Base-by-base conservation (phyloP, 306 rosid species). In the Gillenia trifoliata region DNA sequence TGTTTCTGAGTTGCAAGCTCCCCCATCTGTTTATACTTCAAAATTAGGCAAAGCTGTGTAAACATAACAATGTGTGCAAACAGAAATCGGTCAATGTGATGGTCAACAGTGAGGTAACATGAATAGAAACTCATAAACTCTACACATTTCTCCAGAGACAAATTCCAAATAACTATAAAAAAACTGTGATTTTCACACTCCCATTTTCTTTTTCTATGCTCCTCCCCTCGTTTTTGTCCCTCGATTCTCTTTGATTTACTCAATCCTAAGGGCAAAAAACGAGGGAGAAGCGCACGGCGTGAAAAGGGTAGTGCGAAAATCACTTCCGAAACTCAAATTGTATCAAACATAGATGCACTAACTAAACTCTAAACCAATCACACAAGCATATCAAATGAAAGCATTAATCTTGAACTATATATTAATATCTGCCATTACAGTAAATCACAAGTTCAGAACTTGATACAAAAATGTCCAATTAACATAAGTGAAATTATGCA, bases 1-100 rank as follows among this genome's bases (percentile, higher is more conserved):
- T 89, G 94, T 69, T 93, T 91, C 66, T 81, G 91, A 66, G 91
- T 33, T 19, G 81, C 97, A 56, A 91, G 82, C 66, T 88, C 91
- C 64, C 75, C 96, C 94, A 93, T 93, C 89, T 83, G 79, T 31
- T 52, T 60, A 79, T 9, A 25, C 29, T 11, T 47, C 71, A 63
- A 63, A 20, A 23, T 25, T 33, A 25, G 23, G 54, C 23, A 22
- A 7, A n/a, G 31, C 17, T 66, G 43, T 43, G 13, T 19, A 17
- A 19, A 5, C 26, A 56, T 49, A 19, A 5, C 26, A 56, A 56
- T 23, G 62, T 23, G 62, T 56, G 62, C 62, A 56, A 56, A 49
- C 56, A 17, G 3, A 49, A 49, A 49, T 19, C 5, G 9, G 56
- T 49, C 7, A 17, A 17, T 49, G 56, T 49, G 49, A 41, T 49